Conservation (phyloP, 1,139 yeast species). For the Sugiyamaella novakii region DNA sequence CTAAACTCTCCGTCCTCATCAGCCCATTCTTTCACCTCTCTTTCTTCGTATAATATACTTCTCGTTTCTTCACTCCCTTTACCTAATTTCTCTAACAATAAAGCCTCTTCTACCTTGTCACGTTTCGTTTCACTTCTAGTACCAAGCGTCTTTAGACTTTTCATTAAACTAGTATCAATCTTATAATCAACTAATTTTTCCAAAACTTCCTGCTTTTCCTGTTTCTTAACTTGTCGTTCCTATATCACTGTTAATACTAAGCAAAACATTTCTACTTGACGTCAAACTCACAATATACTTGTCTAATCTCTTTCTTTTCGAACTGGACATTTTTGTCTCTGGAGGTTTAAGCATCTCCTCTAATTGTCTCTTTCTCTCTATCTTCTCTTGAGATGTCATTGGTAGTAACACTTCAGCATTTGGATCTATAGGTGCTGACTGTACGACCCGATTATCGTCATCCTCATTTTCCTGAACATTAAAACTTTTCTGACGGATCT, state of each 20-base stretch:
- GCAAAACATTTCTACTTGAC: too few relatives aligned
- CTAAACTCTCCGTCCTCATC: conserved; percentile 27
- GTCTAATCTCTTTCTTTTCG: conserved; percentile 66
- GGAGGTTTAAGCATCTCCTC: conserved; percentile 61
- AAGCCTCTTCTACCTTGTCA: conserved; percentile 74
- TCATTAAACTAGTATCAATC: conserved; percentile 68
- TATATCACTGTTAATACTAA: too few relatives aligned
- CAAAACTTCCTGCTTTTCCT: conserved; percentile 78
- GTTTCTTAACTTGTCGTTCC: conserved; percentile 87
- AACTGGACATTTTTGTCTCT: conserved; percentile 66
- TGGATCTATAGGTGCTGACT: conserved; percentile 45
- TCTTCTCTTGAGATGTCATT: conserved; percentile 56
- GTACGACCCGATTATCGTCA: conserved; percentile 30
- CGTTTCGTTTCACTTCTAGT: conserved; percentile 70
- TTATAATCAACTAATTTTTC: conserved; percentile 66
- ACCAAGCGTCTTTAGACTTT: conserved; percentile 77
- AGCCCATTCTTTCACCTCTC: conserved; percentile 66
- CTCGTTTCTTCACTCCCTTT: conserved; percentile 64
- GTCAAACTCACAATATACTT: conserved; percentile 45
- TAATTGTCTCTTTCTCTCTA: conserved; percentile 64
- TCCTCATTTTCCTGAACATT: conserved; percentile 39
- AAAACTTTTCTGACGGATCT: conserved; percentile 65
- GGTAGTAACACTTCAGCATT: conserved; percentile 64
- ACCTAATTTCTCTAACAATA: conserved; percentile 73
- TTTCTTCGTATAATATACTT: conserved; percentile 69